phyloP scores from a whole-genome alignment of 129 eudicot species.

The Artemisia tridentata region DNA sequence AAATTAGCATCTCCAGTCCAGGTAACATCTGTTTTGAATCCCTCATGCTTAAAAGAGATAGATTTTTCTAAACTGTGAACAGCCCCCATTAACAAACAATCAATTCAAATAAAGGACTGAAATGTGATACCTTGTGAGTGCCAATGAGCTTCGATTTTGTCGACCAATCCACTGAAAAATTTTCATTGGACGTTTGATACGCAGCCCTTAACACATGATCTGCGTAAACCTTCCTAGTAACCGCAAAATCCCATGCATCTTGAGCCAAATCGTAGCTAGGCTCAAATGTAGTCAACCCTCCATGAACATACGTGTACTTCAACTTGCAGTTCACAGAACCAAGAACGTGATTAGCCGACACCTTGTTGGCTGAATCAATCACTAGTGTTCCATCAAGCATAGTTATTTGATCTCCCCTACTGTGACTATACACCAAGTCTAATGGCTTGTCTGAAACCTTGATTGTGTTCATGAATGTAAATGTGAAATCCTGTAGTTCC shows the following conservation, averaged over 20 bases:
- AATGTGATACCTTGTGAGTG: conserved; percentile 62
- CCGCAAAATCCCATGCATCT: conserved; percentile 82
- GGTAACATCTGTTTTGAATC: background rate
- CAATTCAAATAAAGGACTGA: conserved; percentile 4
- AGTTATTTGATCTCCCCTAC: conserved; percentile 61
- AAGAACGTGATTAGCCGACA: conserved; percentile 68
- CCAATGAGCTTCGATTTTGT: conserved; percentile 63
- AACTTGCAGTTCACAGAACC: conserved; percentile 70
- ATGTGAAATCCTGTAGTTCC: conserved; percentile 61
- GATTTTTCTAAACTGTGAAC: background rate
- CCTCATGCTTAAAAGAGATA: background rate
- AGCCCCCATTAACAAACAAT: background rate
- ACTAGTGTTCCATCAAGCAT: conserved; percentile 75
- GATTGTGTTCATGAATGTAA: conserved; percentile 81
- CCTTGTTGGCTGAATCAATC: conserved; percentile 75
- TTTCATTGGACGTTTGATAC: conserved; percentile 64
- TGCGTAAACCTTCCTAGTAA: conserved; percentile 58
- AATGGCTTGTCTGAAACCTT: conserved; percentile 77
- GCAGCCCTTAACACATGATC: conserved; percentile 66
- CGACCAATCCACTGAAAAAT: conserved; percentile 74
- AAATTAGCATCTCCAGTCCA: background rate
- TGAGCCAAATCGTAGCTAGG: conserved; percentile 73
- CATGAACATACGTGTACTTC: conserved; percentile 67
- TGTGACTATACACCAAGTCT: conserved; percentile 74
- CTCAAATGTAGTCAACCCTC: conserved; percentile 77